These are phyloP conservation scores for Ceratopteris richardii DNA, from an alignment of 75 land plant genomes.

Conservation along the genomic window DNA sequence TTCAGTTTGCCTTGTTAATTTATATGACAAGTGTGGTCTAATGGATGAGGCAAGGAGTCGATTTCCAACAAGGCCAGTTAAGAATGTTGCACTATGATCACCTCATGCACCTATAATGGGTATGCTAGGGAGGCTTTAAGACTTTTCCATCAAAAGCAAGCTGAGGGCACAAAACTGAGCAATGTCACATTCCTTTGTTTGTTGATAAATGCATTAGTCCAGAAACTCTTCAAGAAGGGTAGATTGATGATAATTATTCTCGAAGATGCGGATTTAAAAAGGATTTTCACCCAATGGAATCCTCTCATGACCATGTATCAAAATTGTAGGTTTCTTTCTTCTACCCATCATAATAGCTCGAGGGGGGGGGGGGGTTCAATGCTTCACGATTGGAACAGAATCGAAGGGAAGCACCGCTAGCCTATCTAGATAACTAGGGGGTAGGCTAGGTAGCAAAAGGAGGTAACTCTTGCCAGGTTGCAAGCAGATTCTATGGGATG, in stretches of 20 bases:
- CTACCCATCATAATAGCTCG: too few species aligned
- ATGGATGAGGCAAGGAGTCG: slow-evolving; percentile 28
- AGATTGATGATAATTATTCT: background rate
- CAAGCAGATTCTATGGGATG: too few species aligned
- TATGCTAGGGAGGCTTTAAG: slow-evolving; percentile 34
- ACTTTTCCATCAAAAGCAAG: slow-evolving; percentile 23
- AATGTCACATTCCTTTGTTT: slow-evolving; percentile 43
- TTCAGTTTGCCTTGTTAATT: slow-evolving; percentile 42
- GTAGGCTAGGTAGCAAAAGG: too few species aligned
- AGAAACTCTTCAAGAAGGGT: slow-evolving; percentile 26
- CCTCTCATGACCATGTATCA: slow-evolving; percentile 33
- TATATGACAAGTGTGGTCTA: slow-evolving; percentile 40
- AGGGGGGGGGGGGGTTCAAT: too few species aligned
- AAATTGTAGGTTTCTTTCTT: too few species aligned
- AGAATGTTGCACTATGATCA: slow-evolving; percentile 49
- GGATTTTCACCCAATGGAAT: slow-evolving; percentile 16
- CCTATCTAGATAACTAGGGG: too few species aligned
- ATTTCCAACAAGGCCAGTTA: slow-evolving; percentile 32
- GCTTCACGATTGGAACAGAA: too few species aligned
- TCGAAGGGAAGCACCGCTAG: too few species aligned
- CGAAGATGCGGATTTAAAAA: background rate
- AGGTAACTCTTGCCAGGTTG: too few species aligned
- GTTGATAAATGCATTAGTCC: slow-evolving; percentile 41
- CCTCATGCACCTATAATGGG: slow-evolving; percentile 47
- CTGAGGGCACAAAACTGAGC: slow-evolving; percentile 36